phyloP scores from a whole-genome alignment of 176 grass and related monocot genomes.

The Elymus sibiricus region DNA sequence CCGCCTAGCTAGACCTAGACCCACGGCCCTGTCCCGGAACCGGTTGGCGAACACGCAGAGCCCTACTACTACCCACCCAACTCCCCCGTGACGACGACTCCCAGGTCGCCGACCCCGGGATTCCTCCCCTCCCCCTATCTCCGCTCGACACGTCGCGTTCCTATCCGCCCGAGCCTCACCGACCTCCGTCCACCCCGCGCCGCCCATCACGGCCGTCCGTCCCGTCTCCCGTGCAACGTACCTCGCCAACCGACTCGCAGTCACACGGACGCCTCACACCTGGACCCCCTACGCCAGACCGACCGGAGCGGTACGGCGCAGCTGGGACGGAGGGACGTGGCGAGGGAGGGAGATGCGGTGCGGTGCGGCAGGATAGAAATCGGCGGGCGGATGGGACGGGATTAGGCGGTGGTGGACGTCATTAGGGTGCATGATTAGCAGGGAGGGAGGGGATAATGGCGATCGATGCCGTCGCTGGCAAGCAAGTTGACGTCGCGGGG shows the following conservation, averaged over 20 bases:
- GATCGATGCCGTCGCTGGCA: constrained; percentile 29
- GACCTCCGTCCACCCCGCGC: background rate
- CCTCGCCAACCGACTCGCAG: background rate
- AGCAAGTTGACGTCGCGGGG: constrained; percentile 26
- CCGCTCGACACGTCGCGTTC: background rate
- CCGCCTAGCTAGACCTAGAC: background rate
- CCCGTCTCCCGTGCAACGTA: background rate
- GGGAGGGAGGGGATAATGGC: background rate
- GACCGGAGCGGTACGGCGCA: too few relatives aligned
- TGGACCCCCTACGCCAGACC: too few relatives aligned
- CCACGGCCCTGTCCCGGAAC: background rate
- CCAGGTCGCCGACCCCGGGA: background rate
- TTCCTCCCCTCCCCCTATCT: background rate
- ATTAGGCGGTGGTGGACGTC: background rate
- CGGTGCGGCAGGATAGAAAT: background rate
- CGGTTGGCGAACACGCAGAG: background rate
- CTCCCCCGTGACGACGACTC: background rate
- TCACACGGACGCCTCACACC: background rate
- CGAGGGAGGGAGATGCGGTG: background rate
- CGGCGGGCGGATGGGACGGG: background rate
- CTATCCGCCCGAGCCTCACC: background rate
- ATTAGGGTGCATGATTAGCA: background rate
- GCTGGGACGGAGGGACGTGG: background rate
- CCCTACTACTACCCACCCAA: background rate
- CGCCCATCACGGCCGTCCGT: background rate